Evolutionary conservation across 2,329 filamentous ascomycete genomes (phyloP).

Genomic region (Cercospora berteroae): DNA sequence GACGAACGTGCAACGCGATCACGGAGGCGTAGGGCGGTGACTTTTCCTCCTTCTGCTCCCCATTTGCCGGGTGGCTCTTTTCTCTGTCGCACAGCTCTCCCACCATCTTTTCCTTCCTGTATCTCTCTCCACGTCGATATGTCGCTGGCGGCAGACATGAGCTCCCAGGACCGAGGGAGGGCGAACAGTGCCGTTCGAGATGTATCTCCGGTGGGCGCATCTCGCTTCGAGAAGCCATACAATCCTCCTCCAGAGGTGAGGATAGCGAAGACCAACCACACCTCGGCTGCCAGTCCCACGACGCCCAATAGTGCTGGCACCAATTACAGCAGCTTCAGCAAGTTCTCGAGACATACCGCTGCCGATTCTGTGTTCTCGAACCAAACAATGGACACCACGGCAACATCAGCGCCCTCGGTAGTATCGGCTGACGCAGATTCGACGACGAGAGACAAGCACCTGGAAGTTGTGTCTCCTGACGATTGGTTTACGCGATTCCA

Average conservation of each 20-base stretch:
- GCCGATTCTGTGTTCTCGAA: slow-evolving; percentile 21
- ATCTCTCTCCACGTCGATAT: background rate
- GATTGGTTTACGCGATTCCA: slow-evolving; percentile 40
- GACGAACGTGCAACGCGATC: background rate
- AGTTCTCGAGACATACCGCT: slow-evolving; percentile 15
- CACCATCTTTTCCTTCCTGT: background rate
- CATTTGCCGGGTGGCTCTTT: background rate
- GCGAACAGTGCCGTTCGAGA: slow-evolving; percentile 12
- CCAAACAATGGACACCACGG: slow-evolving; percentile 21
- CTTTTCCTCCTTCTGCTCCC: background rate
- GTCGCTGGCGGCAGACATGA: background rate
- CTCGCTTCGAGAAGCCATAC: slow-evolving; percentile 34
- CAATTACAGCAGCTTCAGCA: slow-evolving; percentile 19
- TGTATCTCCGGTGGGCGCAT: slow-evolving; percentile 34
- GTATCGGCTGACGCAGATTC: slow-evolving; percentile 6
- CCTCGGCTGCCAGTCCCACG: slow-evolving; percentile 20
- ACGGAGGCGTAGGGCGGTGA: background rate
- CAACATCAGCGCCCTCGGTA: slow-evolving; percentile 15
- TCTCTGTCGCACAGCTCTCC: background rate
- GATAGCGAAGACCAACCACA: slow-evolving; percentile 10
- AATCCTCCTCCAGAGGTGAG: slow-evolving; percentile 16
- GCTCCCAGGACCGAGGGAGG: background rate
- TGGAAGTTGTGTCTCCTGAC: slow-evolving; percentile 20
- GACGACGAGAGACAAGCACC: slow-evolving; percentile 1
- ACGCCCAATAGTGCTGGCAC: slow-evolving; percentile 19